Evolutionary conservation across 2,329 filamentous ascomycete species (phyloP).

Genomic region (Trichoderma koningii): DNA sequence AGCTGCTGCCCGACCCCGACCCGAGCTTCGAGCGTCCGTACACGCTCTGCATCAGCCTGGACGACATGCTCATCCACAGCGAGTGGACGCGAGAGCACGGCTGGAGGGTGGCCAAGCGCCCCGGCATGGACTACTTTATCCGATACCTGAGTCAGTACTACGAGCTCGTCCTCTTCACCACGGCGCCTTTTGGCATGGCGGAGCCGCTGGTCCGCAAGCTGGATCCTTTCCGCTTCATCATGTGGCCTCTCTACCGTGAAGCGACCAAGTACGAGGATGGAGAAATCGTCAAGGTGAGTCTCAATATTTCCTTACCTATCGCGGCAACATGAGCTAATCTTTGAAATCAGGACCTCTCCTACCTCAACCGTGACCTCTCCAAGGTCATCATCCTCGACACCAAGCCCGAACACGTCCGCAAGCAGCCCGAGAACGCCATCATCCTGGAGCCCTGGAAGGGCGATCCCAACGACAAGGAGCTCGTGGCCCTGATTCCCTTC

Average conservation of each 20-base stretch:
- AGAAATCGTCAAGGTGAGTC: slow-evolving; percentile 85
- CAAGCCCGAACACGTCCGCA: slow-evolving; percentile 74
- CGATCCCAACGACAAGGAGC: slow-evolving; percentile 76
- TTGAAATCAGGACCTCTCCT: slow-evolving; percentile 79
- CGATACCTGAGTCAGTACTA: slow-evolving; percentile 98
- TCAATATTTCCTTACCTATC: too few relatives aligned
- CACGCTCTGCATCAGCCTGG: slow-evolving; percentile 87
- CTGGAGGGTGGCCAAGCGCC: slow-evolving; percentile 92
- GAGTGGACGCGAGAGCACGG: slow-evolving; percentile 94
- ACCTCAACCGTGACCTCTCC: slow-evolving; percentile 91
- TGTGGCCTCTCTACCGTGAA: slow-evolving; percentile 92
- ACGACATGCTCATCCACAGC: slow-evolving; percentile 91
- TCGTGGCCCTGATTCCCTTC: slow-evolving; percentile 91
- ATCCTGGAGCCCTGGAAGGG: slow-evolving; percentile 89
- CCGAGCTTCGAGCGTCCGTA: slow-evolving; percentile 82
- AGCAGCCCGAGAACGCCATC: slow-evolving; percentile 96
- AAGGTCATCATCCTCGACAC: slow-evolving; percentile 96
- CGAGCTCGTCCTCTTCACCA: slow-evolving; percentile 94
- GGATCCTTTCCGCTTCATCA: slow-evolving; percentile 91
- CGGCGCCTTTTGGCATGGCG: slow-evolving; percentile 77
- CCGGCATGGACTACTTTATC: slow-evolving; percentile 95
- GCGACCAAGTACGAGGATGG: slow-evolving; percentile 97
- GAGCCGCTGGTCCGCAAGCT: slow-evolving; percentile 90
- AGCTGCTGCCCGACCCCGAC: slow-evolving; percentile 82
- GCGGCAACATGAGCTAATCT: slow-evolving; percentile 27